These are phyloP conservation scores for Dipodascus albidus DNA, from an alignment of 805 yeast species.

Conservation along the genomic window DNA sequence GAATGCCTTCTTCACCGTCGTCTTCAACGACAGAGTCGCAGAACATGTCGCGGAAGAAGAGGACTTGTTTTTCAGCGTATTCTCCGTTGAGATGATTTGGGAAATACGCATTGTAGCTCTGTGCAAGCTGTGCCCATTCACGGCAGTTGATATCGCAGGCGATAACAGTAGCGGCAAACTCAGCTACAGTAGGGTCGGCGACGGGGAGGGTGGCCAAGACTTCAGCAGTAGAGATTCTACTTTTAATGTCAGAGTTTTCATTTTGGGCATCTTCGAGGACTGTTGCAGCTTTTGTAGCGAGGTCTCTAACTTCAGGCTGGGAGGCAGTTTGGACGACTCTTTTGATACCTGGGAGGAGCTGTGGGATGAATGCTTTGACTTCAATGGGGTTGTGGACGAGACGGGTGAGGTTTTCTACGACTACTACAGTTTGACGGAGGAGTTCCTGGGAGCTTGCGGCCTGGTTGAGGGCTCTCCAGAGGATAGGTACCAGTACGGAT, in stretches of 20 bases:
- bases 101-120: slow-evolving; percentile 37
- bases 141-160: slow-evolving; percentile 26
- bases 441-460: slow-evolving; percentile 91
- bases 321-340: slow-evolving; percentile 85
- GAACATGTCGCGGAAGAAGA: slow-evolving; percentile 27
- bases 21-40: slow-evolving; percentile 37
- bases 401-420: slow-evolving; percentile 90
- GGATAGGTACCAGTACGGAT: slow-evolving; percentile 81
- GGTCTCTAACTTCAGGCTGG: slow-evolving; percentile 89
- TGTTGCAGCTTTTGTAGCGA: slow-evolving; percentile 74
- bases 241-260: slow-evolving; percentile 63
- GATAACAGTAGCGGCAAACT: slow-evolving; percentile 25
- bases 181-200: slow-evolving; percentile 15
- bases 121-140: slow-evolving; percentile 25
- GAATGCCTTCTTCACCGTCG: slow-evolving; percentile 69
- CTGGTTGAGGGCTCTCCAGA: slow-evolving; percentile 78
- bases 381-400: slow-evolving; percentile 89
- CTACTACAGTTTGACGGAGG: slow-evolving; percentile 91
- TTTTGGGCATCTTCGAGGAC: slow-evolving; percentile 78
- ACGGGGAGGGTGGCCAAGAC: slow-evolving; percentile 31
- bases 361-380: slow-evolving; percentile 78
- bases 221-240: slow-evolving; percentile 49
- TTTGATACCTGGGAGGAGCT: slow-evolving; percentile 80
- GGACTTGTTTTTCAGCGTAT: slow-evolving; percentile 18
- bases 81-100: slow-evolving; percentile 29